These are phyloP conservation scores for Chalaropsis ovoidea DNA, from an alignment of 2,329 filamentous ascomycete genomes.

Conservation along the genomic window DNA sequence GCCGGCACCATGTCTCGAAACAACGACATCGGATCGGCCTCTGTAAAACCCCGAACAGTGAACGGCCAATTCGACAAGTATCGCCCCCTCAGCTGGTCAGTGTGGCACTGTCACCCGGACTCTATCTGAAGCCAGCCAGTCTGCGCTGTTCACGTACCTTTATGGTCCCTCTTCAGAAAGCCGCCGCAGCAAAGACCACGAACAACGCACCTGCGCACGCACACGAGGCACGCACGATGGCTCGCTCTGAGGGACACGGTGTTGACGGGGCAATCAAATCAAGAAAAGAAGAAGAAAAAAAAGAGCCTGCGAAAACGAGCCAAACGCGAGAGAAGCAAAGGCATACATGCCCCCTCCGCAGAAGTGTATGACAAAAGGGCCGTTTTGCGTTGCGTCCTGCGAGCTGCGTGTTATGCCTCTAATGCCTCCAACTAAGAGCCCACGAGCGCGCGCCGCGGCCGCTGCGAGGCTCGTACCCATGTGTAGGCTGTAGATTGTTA, in stretches of 20 bases:
- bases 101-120: not conserved
- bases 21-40: no score
- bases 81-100: not conserved
- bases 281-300: not conserved
- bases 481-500: not conserved
- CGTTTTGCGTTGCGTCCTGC: not conserved
- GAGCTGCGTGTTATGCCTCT: not conserved
- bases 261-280: no score
- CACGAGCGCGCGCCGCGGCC: not conserved
- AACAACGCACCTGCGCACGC: not conserved
- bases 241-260: no score
- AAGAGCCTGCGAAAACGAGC: not conserved
- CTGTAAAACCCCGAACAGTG: no score
- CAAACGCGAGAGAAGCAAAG: not conserved
- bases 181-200: not conserved
- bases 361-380: not conserved
- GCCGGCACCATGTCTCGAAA: no score
- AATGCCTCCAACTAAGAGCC: not conserved
- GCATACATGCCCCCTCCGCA: not conserved
- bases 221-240: not conserved
- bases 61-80: no score
- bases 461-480: not conserved
- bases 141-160: not conserved
- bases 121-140: not conserved
- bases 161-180: not conserved